Evolutionary conservation across 768 basidiomycete species (phyloP), one percentile per base, ranked within the genome.

Genomic region (Phlebiopsis flavidoalba): DNA sequence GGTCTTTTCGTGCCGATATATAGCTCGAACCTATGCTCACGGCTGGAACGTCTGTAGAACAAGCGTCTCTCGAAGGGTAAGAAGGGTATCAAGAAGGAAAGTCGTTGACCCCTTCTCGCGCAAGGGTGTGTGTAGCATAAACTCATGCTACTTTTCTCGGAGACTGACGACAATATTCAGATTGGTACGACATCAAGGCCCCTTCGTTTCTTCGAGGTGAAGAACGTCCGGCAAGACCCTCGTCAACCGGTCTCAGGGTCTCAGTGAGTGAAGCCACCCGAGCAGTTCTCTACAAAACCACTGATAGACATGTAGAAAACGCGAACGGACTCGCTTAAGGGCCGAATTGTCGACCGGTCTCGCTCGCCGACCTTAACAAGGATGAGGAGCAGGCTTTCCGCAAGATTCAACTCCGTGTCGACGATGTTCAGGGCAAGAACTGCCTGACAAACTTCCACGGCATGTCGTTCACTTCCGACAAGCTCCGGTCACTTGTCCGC

Each of bases 41-140:
- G 15, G 10, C 22, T 60, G 59, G 26, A 53, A 66, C 24, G 45
- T 40, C 47, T 53, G 14, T 67, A 98, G 93, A 98, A 98, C 82
- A 99, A 99, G 81, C 88, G 94, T 74, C 85, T 95, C 69, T 95
- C 94, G 53, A 97, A 97, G 82, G 94, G 94, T 71, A 95, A 95
- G 86, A 95, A 95, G 83, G 94, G 93, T 75, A 88, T 98, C 83
- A 99, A 99, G 94, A 99, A 98, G 83, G n/a, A 97, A 98, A 88
- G 95, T 97, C 75, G 94, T 99, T 65, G 97, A 99, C 85, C 95
- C 97, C 65, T 97, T 99, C 90, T 89, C 96, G 67, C 89, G 97
- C 83, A 99, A 99, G 81, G 96, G 96, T 95, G 69, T 95, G 69
- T 62, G 79, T 64, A 7, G 24, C 37, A 36, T 17, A n/a, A 8